Conservation (phyloP, 2,329 filamentous ascomycete species). For the Phyllosticta ampelicida region DNA sequence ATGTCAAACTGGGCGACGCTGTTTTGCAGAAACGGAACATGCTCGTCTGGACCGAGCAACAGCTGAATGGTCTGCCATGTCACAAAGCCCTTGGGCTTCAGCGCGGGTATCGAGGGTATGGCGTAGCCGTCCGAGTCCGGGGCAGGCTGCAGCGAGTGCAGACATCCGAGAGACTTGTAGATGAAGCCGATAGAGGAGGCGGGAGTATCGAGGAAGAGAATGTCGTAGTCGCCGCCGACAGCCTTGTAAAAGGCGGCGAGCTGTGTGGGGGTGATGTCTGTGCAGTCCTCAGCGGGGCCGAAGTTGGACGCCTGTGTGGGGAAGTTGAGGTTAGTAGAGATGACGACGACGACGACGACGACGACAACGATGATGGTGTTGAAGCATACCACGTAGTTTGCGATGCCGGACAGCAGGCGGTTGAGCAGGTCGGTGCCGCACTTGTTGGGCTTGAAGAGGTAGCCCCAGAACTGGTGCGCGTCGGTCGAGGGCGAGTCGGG, state of each 20-base stretch:
- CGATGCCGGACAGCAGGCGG: conserved; percentile 35
- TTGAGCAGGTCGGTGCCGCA: conserved; percentile 38
- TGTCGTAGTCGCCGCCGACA: conserved; percentile 37
- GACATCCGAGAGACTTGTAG: conserved; percentile 83
- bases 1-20: conserved; percentile 70
- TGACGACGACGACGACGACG: background rate
- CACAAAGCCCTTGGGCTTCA: conserved; percentile 77
- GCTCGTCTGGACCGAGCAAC: conserved; percentile 75
- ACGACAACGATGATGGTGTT: background rate
- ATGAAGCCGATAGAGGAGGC: conserved; percentile 75
- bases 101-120: conserved; percentile 66
- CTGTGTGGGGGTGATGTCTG: conserved; percentile 39
- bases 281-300: conserved; percentile 32
- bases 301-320: conserved; percentile 29
- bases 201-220: conserved; percentile 67
- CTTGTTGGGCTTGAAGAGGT: conserved; percentile 41
- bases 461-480: conserved; percentile 41
- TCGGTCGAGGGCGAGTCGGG: conserved; percentile 28
- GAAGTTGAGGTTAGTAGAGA: background rate
- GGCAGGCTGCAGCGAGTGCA: conserved; percentile 72
- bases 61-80: conserved; percentile 92
- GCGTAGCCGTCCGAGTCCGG: conserved; percentile 54
- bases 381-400: conserved; percentile 32
- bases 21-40: conserved; percentile 71
- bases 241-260: conserved; percentile 40